Conservation (phyloP, 2,329 filamentous ascomycete species). For the Aspergillus sojae region DNA sequence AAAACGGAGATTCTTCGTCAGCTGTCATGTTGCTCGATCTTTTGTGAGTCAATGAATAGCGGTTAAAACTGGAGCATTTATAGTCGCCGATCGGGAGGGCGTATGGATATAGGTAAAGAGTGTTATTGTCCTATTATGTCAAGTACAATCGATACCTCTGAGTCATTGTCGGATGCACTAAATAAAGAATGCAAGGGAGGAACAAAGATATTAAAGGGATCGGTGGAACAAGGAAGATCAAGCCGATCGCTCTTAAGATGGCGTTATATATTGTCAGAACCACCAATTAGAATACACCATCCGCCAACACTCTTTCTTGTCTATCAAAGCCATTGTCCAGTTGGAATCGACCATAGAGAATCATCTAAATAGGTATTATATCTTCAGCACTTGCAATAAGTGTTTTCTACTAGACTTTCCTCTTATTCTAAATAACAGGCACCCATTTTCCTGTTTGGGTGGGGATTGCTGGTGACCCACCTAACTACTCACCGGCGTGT, state of each 20-base stretch:
- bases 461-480: too few species aligned
- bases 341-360: too few species aligned
- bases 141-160: not conserved
- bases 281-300: not conserved
- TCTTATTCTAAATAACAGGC: too few species aligned
- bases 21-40: not conserved
- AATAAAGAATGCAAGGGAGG: not conserved
- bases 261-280: not conserved
- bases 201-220: not conserved
- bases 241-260: not conserved
- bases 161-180: not conserved
- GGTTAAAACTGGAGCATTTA: not conserved
- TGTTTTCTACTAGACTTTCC: too few species aligned
- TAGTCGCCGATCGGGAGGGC: not conserved
- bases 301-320: not conserved
- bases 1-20: slow-evolving; percentile 1
- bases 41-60: not conserved
- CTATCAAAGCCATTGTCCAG: too few species aligned
- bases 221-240: not conserved
- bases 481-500: too few species aligned
- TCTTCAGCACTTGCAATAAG: too few species aligned
- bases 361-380: fast-evolving
- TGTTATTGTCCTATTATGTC: not conserved
- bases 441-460: too few species aligned
- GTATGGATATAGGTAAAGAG: fast-evolving